Evolutionary conservation across 257 asterid genomes (phyloP), one percentile per base, ranked within the genome.

Genomic region (Craterostigma plantagineum): DNA sequence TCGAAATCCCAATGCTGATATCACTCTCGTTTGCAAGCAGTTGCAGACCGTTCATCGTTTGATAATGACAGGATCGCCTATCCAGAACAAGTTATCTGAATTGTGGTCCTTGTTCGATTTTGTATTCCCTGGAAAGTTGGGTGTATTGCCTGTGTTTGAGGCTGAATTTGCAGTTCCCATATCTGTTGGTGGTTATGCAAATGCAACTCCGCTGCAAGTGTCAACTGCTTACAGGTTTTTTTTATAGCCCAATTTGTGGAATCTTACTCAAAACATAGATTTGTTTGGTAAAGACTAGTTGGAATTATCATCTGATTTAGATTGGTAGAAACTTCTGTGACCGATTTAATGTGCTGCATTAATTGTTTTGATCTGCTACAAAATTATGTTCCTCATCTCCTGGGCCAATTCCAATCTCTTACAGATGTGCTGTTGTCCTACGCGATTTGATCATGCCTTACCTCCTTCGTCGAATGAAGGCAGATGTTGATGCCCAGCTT

Each of bases 381-480:
- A 23, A 44, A 27, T 16, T 44, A 23, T 43, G 10, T 16, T 51
- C 43, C 12, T 12, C 40, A 9, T 9, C 4, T 16, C 16, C 42
- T 40, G 57, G 33, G 44, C 46, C 40, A 48, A 51, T n/a, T 49
- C 53, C 42, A 35, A 23, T 38, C 17, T 45, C 57, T 6, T 58
- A 55, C 84, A 82, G 98, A 67, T 90, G 98, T 62, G 95, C 98
- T 44, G 95, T 83, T 33, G 92, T 83, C 45, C 69, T 83, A 52
- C 98, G 98, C 56, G 98, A 90, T 68, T 53, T 90, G 66, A 73
- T 90, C 71, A 83, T 90, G 95, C 98, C 98, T 61, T 90, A 90
- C 60, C 98, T 90, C 62, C 83, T 90, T 14, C 87, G 95, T 42
- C 81, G 98, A 52, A 83, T 82, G 98, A 90, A 90, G 68, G 80